Conservation (phyloP, 2,329 filamentous ascomycete genomes). For the Blastomyces parvus region DNA sequence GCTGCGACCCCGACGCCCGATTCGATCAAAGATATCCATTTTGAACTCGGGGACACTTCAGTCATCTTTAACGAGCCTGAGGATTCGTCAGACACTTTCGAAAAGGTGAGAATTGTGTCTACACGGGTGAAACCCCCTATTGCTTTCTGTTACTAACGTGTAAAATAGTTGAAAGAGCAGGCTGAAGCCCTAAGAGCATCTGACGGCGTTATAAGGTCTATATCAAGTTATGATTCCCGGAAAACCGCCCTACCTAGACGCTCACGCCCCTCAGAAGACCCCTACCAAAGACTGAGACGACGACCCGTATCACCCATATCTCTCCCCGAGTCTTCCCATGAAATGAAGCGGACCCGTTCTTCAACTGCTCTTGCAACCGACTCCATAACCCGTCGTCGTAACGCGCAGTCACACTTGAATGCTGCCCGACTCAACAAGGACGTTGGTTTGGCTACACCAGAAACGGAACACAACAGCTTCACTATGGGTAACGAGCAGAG, state of each 20-base stretch:
- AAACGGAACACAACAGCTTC: slow-evolving; percentile 29
- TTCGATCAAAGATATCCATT: slow-evolving; percentile 66
- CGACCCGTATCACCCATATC: slow-evolving; percentile 12
- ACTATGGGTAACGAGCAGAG: slow-evolving; percentile 9
- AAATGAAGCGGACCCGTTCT: slow-evolving; percentile 27
- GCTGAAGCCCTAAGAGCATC: slow-evolving; percentile 37
- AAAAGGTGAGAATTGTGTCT: slow-evolving; percentile 39
- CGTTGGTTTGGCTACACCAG: slow-evolving; percentile 33
- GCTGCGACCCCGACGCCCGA: slow-evolving; percentile 73
- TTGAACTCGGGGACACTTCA: slow-evolving; percentile 55
- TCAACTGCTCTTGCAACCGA: slow-evolving; percentile 38
- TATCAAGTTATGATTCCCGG: slow-evolving; percentile 31
- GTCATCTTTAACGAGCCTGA: slow-evolving; percentile 57
- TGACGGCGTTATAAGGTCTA: slow-evolving; percentile 41
- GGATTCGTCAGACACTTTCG: slow-evolving; percentile 43
- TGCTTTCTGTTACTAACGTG: slow-evolving; percentile 8
- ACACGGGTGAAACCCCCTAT: background rate
- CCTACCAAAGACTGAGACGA: slow-evolving; percentile 10
- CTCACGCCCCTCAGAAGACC: background rate
- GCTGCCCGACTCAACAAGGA: slow-evolving; percentile 24
- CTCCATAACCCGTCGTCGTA: slow-evolving; percentile 41
- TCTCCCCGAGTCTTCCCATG: slow-evolving; percentile 42
- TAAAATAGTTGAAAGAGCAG: slow-evolving; percentile 36
- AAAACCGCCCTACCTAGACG: background rate
- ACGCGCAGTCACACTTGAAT: slow-evolving; percentile 12